Base-by-base conservation (phyloP, 2,329 filamentous ascomycete species). In the Fusarium sp. region DNA sequence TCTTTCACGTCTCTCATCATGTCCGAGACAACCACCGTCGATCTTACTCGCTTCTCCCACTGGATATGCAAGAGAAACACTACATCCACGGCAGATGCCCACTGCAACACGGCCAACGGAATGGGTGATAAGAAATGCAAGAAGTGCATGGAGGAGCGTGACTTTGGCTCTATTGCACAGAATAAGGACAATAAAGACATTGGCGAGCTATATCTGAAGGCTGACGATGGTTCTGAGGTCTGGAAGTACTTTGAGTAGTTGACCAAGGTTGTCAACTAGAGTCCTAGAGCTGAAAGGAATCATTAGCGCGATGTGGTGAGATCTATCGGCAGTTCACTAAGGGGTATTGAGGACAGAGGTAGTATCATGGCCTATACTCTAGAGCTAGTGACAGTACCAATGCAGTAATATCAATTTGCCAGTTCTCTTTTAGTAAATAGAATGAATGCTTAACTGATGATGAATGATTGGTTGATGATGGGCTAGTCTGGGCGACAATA, bases 171-270 rank as follows among this genome's bases (percentile, higher is more conserved):
- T 3, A 7, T 24, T 2, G 53, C 53, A 1, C 26, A 50, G 1
- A 20, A 20, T 3, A 33, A 7, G 1, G 37, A 26, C 0, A 24
- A 32, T 1, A 2, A 50, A 0, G n/a, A 15, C 0, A 58, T 50
- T 1, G 56, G 35, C 0, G 5, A 32, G 0, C 39, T 35, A 2
- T 5, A 11, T 5, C 10, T 7, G 0, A 20, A 15, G 17, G 22
- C 24, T 5, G 13, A 11, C 3, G 6, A 62, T 0, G 37, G 49
- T 0, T 11, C 14, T 11, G 32, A 43, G 1, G 10, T 43, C 10
- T 62, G 57, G 59, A 17, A 40, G 0, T 54, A 54, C 13, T 15
- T 32, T 32, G 30, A 32, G 13, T 32, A 32, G 6, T 32, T 32
- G 30, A 15, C 13, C 30, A 15, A 14, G 11, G 11, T 11, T 30